phyloP scores from a whole-genome alignment of 2,329 filamentous ascomycete species.

The Diaporthe sp. region DNA sequence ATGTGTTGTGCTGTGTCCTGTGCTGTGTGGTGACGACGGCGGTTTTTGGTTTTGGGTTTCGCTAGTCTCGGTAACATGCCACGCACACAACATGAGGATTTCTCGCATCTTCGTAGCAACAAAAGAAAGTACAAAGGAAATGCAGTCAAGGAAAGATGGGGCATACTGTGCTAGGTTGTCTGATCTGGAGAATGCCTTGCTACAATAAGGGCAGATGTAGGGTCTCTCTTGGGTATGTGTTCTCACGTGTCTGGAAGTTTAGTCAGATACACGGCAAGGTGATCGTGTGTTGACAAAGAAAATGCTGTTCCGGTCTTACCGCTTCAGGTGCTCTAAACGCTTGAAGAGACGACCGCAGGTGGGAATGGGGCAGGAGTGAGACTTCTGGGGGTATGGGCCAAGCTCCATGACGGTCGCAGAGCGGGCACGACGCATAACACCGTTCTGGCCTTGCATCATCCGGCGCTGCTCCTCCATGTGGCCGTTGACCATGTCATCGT shows the following conservation, averaged over 20 bases:
- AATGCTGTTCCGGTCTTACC: constrained; percentile 75
- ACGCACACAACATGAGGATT: constrained; percentile 58
- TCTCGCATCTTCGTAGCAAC: constrained; percentile 52
- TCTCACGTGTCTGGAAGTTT: constrained; percentile 87
- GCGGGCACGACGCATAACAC: constrained; percentile 88
- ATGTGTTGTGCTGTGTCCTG: constrained; percentile 52
- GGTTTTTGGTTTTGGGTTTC: constrained; percentile 47
- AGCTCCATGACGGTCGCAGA: constrained; percentile 98
- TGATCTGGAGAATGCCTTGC: constrained; percentile 97
- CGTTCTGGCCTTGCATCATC: constrained; percentile 78
- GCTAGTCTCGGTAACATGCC: constrained; percentile 52
- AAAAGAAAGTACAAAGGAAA: constrained; percentile 48
- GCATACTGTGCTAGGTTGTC: constrained; percentile 98
- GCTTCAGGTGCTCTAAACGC: constrained; percentile 98
- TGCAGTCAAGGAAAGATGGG: constrained; percentile 53
- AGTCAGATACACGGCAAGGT: constrained; percentile 61
- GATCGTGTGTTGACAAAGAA: constrained; percentile 54
- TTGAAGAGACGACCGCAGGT: constrained; percentile 98
- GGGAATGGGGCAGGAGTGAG: constrained; percentile 98
- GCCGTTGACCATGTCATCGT: constrained; percentile 73
- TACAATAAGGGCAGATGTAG: constrained; percentile 97
- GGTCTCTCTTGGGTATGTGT: constrained; percentile 99
- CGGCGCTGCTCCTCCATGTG: constrained; percentile 74
- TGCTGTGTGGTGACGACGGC: constrained; percentile 49
- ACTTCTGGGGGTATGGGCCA: constrained; percentile 96